Percentiles rank a stretch among this genome's conserved stretches.
These are phyloP conservation scores for Heteromeles arbutifolia DNA, from an alignment of 306 rosid species.

Conservation along the genomic window DNA sequence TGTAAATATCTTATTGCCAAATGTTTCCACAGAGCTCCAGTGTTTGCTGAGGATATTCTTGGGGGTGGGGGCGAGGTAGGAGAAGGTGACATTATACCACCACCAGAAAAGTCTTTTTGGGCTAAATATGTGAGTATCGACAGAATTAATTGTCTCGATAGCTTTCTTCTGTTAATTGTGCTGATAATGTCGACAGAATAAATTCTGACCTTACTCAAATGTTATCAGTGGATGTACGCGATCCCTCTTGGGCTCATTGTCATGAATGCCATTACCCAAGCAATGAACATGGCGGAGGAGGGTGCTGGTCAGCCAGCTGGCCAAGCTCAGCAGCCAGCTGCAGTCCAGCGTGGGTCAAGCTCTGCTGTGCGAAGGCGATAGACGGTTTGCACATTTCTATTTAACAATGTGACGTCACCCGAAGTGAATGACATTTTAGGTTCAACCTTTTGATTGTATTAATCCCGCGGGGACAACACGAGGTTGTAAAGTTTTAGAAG, in stretches of 20 bases:
- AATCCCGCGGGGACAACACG: conserved; percentile 12
- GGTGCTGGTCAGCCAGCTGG: conserved; percentile 52
- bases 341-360: conserved; percentile 62
- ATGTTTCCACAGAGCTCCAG: conserved; percentile 55
- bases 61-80: conserved; percentile 63
- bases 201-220: neutral
- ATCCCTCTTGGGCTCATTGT: conserved; percentile 92
- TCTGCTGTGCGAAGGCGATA: conserved; percentile 65
- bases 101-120: conserved; percentile 83
- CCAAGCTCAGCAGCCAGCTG: conserved; percentile 44
- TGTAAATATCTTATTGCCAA: conserved; percentile 1
- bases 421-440: conserved; percentile 10
- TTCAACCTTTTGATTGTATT: conserved; percentile 13
- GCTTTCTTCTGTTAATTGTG: neutral
- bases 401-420: neutral
- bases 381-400: conserved; percentile 3
- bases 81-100: conserved; percentile 62
- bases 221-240: conserved; percentile 86
- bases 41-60: conserved; percentile 72
- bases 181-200: conserved; percentile 23
- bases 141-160: neutral
- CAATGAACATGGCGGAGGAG: conserved; percentile 89
- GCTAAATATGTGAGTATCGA: conserved; percentile 84
- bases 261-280: conserved; percentile 94
- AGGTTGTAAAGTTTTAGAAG: conserved; percentile 12